A percentile compares a stretch with the other conserved stretches of the same genome.
Evolutionary conservation across 805 yeast genomes (phyloP).

Genomic region (Ogataea saltuana): DNA sequence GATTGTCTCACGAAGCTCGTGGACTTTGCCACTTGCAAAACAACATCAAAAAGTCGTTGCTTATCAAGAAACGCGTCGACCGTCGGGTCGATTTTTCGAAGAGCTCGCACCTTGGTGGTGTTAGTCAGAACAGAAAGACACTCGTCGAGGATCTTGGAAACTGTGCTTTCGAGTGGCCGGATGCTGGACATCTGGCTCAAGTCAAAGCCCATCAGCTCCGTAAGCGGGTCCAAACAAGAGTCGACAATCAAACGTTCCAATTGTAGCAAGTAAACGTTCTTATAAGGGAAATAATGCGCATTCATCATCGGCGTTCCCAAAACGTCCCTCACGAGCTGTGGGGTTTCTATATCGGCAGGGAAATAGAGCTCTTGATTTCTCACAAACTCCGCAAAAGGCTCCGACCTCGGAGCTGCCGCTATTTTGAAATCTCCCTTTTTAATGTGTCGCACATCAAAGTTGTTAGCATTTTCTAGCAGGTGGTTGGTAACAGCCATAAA

Average conservation of each 20-base stretch:
- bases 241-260: slow-evolving; percentile 28
- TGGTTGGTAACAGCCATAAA: slow-evolving; percentile 28
- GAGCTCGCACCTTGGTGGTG: slow-evolving; percentile 6
- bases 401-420: slow-evolving; percentile 20
- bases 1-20: background rate
- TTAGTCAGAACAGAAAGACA: slow-evolving; percentile 15
- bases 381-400: slow-evolving; percentile 1
- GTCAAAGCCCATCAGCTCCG: slow-evolving; percentile 12
- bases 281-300: slow-evolving; percentile 24
- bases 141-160: slow-evolving; percentile 17
- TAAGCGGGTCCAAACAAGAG: slow-evolving; percentile 24
- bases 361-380: slow-evolving; percentile 12
- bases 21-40: slow-evolving; percentile 9
- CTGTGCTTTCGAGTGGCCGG: slow-evolving; percentile 9
- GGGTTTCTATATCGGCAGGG: slow-evolving; percentile 19
- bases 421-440: slow-evolving; percentile 26
- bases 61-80: slow-evolving; percentile 17
- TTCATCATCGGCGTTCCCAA: slow-evolving; percentile 18
- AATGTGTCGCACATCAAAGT: slow-evolving; percentile 28
- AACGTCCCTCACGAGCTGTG: slow-evolving; percentile 15
- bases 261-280: slow-evolving; percentile 21
- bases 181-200: background rate
- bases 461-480: slow-evolving; percentile 14
- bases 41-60: slow-evolving; percentile 16
- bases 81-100: slow-evolving; percentile 19